Conservation (phyloP, 805 yeast genomes). For the Metschnikowia rubicola region DNA sequence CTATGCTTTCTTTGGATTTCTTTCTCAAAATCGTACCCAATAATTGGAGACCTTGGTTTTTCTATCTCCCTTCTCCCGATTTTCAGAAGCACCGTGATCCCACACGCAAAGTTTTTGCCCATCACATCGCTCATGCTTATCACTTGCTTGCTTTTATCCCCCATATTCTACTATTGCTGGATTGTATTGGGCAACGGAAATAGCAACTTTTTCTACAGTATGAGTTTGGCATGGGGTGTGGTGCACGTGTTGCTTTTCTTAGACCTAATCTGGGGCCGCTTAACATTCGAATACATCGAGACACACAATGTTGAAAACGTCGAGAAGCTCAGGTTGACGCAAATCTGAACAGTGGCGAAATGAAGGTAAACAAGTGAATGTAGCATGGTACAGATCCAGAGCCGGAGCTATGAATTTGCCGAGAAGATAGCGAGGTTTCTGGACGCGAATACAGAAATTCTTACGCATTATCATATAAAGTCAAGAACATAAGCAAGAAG, state of each 20-base stretch:
- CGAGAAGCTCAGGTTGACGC: constrained; percentile 43
- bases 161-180: constrained; percentile 93
- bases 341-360: constrained; percentile 27
- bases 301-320: constrained; percentile 36
- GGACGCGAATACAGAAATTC: too few relatives aligned
- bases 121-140: constrained; percentile 45
- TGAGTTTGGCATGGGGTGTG: constrained; percentile 73
- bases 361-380: background rate
- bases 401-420: too few relatives aligned
- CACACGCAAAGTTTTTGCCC: constrained; percentile 46
- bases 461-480: too few relatives aligned
- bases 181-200: constrained; percentile 91
- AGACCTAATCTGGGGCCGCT: constrained; percentile 80
- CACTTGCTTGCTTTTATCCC: constrained; percentile 62
- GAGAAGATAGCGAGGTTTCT: too few relatives aligned
- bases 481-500: too few relatives aligned
- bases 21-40: constrained; percentile 82
- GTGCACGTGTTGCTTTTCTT: constrained; percentile 65
- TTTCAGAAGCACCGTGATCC: constrained; percentile 46
- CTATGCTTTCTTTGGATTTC: constrained; percentile 44
- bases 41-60: constrained; percentile 67
- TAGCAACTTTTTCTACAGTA: constrained; percentile 93
- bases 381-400: too few relatives aligned
- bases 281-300: constrained; percentile 58
- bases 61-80: constrained; percentile 37